phyloP scores from a whole-genome alignment of 2,329 filamentous ascomycete genomes.

The Claviceps sp. region DNA sequence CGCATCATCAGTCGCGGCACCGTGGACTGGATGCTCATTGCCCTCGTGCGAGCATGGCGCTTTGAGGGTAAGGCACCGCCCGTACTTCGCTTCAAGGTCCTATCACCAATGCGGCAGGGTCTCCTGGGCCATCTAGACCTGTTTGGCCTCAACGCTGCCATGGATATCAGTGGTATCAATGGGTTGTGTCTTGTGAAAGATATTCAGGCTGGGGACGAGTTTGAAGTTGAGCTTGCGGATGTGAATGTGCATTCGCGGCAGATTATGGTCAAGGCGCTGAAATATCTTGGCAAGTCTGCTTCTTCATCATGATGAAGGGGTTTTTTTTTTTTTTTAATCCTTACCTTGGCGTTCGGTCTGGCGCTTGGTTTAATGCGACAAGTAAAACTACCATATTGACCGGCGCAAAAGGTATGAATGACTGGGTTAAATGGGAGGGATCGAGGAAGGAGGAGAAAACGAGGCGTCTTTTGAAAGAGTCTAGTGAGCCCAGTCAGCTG shows the following conservation, averaged over 20 bases:
- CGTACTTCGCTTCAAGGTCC: slow-evolving; percentile 35
- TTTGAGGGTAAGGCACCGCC: slow-evolving; percentile 36
- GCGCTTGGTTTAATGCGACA: background rate
- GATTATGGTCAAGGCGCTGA: slow-evolving; percentile 33
- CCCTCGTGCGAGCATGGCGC: slow-evolving; percentile 45
- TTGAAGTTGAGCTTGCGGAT: slow-evolving; percentile 40
- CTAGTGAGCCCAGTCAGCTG: too few relatives aligned
- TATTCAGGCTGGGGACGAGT: slow-evolving; percentile 35
- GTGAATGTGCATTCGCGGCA: slow-evolving; percentile 35
- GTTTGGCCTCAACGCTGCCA: slow-evolving; percentile 31
- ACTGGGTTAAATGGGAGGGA: background rate
- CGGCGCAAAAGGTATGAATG: background rate
- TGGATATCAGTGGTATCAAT: slow-evolving; percentile 27
- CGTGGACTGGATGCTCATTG: slow-evolving; percentile 44
- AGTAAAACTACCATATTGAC: background rate
- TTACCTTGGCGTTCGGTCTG: too few relatives aligned
- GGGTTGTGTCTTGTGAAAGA: slow-evolving; percentile 26
- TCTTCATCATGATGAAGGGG: background rate
- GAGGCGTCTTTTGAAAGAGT: too few relatives aligned
- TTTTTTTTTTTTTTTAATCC: background rate
- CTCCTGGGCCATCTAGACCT: slow-evolving; percentile 34
- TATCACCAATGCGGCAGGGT: slow-evolving; percentile 19
- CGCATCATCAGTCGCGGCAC: slow-evolving; percentile 29
- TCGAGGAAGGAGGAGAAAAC: too few relatives aligned
- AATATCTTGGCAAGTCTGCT: slow-evolving; percentile 11